A percentile compares a stretch with the other conserved stretches of the same genome.
These are phyloP conservation scores for Solioccasus polychromus DNA, from an alignment of 768 basidiomycete species.

Conservation along the genomic window DNA sequence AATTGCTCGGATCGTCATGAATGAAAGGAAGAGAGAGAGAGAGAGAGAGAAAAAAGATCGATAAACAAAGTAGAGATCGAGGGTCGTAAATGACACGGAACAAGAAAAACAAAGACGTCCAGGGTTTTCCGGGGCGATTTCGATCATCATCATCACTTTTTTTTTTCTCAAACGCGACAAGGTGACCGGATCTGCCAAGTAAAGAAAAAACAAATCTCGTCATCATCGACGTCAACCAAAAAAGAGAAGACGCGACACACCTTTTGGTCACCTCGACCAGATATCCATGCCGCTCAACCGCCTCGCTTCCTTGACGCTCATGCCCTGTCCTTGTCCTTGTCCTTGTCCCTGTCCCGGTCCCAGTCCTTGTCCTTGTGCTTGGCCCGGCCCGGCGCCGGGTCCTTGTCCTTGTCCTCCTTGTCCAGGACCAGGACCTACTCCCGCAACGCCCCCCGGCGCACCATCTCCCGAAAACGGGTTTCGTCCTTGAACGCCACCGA, in stretches of 20 bases:
- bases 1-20: background rate
- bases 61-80: no score
- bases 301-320: conserved; percentile 52
- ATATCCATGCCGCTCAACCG: conserved; percentile 66
- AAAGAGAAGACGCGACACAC: background rate
- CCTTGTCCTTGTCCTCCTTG: conserved; percentile 27
- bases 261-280: conserved; percentile 59
- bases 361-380: conserved; percentile 31
- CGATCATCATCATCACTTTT: no score
- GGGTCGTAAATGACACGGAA: no score
- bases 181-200: no score
- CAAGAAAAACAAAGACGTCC: no score
- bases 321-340: conserved; percentile 28
- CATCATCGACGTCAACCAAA: conserved; percentile 1
- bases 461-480: conserved; percentile 36
- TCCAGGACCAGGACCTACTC: conserved; percentile 35
- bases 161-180: no score
- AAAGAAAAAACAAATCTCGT: no score
- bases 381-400: no score
- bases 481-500: conserved; percentile 46
- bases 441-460: conserved; percentile 12
- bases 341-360: conserved; percentile 30
- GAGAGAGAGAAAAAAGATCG: background rate
- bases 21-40: background rate
- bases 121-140: no score